These are phyloP conservation scores for Ceratonia siliqua DNA, from an alignment of 306 rosid species.

Conservation along the genomic window DNA sequence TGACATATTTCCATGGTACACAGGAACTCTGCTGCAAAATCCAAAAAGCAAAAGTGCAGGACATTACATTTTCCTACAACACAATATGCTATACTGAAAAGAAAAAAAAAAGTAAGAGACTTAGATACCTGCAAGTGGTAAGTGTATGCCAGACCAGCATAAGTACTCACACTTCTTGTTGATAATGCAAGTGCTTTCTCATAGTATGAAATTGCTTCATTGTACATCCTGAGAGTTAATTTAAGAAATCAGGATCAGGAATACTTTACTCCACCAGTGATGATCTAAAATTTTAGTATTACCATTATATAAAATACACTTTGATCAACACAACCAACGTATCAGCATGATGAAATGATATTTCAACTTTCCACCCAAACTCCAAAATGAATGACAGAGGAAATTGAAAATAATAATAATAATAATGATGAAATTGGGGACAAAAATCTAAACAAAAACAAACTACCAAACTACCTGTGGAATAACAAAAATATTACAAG, in stretches of 20 bases:
- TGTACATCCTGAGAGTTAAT: constrained; percentile 59
- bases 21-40: background rate
- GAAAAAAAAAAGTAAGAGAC: background rate
- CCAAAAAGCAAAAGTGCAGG: background rate
- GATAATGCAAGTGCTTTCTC: constrained; percentile 93
- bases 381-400: background rate
- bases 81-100: background rate
- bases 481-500: constrained; percentile 1
- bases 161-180: constrained; percentile 83
- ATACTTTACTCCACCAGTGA: background rate
- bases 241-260: constrained; percentile 28
- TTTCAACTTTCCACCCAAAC: background rate
- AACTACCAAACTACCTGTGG: constrained; percentile 4
- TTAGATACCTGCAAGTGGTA: constrained; percentile 79
- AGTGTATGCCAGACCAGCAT: constrained; percentile 96
- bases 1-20: background rate
- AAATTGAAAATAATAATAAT: too few species aligned
- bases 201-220: constrained; percentile 76
- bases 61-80: constrained; percentile 3
- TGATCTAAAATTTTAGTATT: constrained; percentile 12
- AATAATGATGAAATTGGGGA: background rate
- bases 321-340: background rate
- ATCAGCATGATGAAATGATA: constrained; percentile 18
- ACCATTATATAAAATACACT: constrained; percentile 12
- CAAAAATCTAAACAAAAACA: background rate